These are phyloP conservation scores for Eimeria sp. DNA, from an alignment of 169 alveolate species.

Conservation along the genomic window DNA sequence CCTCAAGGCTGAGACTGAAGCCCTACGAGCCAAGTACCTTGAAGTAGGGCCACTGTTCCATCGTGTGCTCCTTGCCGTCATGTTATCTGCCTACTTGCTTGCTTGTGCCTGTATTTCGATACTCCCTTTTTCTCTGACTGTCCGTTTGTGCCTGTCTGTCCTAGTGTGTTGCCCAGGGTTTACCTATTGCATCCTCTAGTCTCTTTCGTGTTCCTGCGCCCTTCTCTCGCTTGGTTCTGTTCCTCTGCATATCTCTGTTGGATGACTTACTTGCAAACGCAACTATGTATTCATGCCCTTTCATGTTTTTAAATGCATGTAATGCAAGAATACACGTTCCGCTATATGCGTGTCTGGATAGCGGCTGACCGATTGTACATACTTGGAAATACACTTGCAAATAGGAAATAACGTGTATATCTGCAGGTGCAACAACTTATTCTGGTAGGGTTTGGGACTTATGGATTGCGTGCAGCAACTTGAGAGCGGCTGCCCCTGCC, in stretches of 20 bases:
- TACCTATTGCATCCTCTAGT: background rate
- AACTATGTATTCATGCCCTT: background rate
- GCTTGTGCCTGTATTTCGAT: background rate
- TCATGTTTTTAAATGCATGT: background rate
- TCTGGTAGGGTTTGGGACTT: conserved; percentile 14
- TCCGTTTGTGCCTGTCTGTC: background rate
- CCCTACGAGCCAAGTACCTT: conserved; percentile 48
- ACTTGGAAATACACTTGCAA: background rate
- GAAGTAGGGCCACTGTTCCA: background rate
- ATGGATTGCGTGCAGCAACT: conserved; percentile 64
- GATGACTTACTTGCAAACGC: background rate
- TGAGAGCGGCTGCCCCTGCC: conserved; percentile 78
- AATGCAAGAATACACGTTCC: background rate
- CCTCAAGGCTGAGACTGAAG: conserved; percentile 38
- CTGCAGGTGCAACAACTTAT: background rate
- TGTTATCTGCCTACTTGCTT: background rate
- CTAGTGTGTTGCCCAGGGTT: too few species aligned
- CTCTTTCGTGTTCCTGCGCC: background rate
- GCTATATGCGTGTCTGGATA: background rate
- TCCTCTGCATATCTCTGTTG: background rate
- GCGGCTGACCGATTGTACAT: background rate
- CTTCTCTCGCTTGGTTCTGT: background rate
- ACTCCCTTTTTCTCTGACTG: too few species aligned
- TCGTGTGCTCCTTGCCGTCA: background rate
- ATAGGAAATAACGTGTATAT: background rate